These are phyloP conservation scores for Boletus huronensis DNA, from an alignment of 768 basidiomycete species.

Conservation along the genomic window DNA sequence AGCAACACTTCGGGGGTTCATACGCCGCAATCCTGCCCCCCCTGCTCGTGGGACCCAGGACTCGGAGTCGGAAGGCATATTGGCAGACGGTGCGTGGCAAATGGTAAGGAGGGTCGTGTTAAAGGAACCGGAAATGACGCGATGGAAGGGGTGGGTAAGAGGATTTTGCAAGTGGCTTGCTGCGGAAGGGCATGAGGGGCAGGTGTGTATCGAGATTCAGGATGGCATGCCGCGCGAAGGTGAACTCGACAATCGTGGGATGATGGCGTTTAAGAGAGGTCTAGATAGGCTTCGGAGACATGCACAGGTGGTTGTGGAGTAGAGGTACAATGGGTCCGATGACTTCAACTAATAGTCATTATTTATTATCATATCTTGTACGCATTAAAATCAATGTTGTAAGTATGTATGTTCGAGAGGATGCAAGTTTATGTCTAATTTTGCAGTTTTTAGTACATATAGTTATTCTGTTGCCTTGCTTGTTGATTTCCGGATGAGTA, in stretches of 20 bases:
- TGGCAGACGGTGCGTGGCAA: conserved; percentile 11
- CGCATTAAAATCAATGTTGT: no score
- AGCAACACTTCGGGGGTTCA: conserved; percentile 9
- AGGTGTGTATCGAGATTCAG: conserved; percentile 11
- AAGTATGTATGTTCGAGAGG: no score
- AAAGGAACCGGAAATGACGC: conserved; percentile 7
- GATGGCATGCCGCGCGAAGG: background rate
- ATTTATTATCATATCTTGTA: no score
- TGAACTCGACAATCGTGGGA: background rate
- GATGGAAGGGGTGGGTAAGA: conserved; percentile 15
- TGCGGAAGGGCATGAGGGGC: conserved; percentile 10
- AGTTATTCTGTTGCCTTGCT: no score
- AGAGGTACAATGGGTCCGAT: background rate
- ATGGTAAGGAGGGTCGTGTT: conserved; percentile 3
- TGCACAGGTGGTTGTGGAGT: conserved; percentile 4
- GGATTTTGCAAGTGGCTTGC: conserved; percentile 20
- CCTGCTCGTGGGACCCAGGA: background rate
- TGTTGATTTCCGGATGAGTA: no score
- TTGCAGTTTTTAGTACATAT: no score
- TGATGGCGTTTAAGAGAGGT: conserved; percentile 3
- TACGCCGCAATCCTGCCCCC: background rate
- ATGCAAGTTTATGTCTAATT: no score
- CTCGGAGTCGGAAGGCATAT: background rate
- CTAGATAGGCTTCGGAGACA: conserved; percentile 11
- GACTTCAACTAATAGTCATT: no score